Conservation (phyloP, 306 rosid species). For the Prunus dulcis region DNA sequence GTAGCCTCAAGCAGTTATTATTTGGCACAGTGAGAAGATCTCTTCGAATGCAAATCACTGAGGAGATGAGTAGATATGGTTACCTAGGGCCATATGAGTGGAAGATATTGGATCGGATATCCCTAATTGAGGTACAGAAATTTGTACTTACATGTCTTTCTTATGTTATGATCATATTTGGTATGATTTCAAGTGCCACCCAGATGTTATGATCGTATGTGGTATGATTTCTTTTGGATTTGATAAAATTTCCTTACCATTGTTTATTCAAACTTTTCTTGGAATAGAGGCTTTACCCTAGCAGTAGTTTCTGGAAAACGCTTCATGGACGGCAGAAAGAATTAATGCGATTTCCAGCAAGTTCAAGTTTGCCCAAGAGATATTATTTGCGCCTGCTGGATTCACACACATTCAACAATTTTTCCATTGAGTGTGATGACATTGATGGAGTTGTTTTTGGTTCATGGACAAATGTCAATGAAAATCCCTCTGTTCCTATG, state of each 20-base stretch:
- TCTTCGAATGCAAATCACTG: slow-evolving; percentile 68
- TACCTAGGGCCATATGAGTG: slow-evolving; percentile 84
- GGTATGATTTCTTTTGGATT: slow-evolving; percentile 26
- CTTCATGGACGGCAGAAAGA: slow-evolving; percentile 56
- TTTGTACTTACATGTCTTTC: slow-evolving; percentile 24
- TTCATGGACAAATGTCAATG: slow-evolving; percentile 63
- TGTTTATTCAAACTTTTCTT: slow-evolving; percentile 31
- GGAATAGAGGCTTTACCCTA: slow-evolving; percentile 84
- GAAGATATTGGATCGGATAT: slow-evolving; percentile 77
- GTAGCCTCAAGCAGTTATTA: slow-evolving; percentile 78
- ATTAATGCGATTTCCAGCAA: slow-evolving; percentile 38
- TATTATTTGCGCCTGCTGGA: slow-evolving; percentile 49
- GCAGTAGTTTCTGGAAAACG: slow-evolving; percentile 91
- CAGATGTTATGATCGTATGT: not conserved
- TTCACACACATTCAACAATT: slow-evolving; percentile 46
- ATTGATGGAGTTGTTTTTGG: slow-evolving; percentile 85
- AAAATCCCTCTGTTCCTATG: slow-evolving; percentile 43
- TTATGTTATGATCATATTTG: slow-evolving; percentile 24
- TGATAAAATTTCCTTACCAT: slow-evolving; percentile 33
- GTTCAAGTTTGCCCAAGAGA: slow-evolving; percentile 46
- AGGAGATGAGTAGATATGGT: slow-evolving; percentile 77
- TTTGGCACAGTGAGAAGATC: slow-evolving; percentile 88
- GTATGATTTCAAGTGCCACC: slow-evolving; percentile 15
- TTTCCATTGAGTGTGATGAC: slow-evolving; percentile 74
- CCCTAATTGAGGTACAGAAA: slow-evolving; percentile 70